These are phyloP conservation scores for Kwoniella sp. DNA, from an alignment of 768 basidiomycete species.

Conservation along the genomic window DNA sequence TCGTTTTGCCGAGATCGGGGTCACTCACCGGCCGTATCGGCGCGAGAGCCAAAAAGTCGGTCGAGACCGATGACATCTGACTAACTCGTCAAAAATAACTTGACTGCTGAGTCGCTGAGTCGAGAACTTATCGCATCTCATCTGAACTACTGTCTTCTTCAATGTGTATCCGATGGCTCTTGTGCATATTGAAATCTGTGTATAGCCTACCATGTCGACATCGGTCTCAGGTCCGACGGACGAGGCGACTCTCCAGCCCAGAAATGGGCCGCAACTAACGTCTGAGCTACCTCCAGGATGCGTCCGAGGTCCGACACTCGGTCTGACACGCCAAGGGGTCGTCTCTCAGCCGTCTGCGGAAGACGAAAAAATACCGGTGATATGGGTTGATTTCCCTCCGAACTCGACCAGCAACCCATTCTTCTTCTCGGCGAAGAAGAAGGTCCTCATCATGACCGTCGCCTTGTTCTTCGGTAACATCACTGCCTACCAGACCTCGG, in stretches of 20 bases:
- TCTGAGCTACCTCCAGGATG: constrained; percentile 26
- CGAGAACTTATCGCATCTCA: no score
- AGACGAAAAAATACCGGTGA: constrained; percentile 12
- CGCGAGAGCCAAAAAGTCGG: not conserved
- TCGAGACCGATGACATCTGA: not conserved
- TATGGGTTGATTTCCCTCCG: constrained; percentile 50
- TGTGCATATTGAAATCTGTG: not conserved
- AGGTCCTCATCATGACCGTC: constrained; percentile 41
- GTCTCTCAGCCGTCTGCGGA: not conserved
- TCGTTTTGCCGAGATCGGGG: not conserved
- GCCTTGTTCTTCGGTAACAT: constrained; percentile 43
- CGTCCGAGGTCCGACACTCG: constrained; percentile 16
- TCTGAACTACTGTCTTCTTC: no score
- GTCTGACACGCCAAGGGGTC: constrained; percentile 5
- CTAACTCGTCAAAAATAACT: not conserved
- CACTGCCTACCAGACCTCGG: constrained; percentile 35
- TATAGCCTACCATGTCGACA: not conserved
- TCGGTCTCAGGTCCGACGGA: not conserved
- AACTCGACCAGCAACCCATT: constrained; percentile 43
- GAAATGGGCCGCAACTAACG: not conserved
- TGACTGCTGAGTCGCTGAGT: not conserved
- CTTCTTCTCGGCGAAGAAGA: constrained; percentile 30
- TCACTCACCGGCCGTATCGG: not conserved
- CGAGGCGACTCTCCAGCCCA: not conserved
- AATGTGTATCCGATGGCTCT: no score